Conservation (phyloP, 1,284 basidiomycete species). For the Cryptococcus sp. region DNA sequence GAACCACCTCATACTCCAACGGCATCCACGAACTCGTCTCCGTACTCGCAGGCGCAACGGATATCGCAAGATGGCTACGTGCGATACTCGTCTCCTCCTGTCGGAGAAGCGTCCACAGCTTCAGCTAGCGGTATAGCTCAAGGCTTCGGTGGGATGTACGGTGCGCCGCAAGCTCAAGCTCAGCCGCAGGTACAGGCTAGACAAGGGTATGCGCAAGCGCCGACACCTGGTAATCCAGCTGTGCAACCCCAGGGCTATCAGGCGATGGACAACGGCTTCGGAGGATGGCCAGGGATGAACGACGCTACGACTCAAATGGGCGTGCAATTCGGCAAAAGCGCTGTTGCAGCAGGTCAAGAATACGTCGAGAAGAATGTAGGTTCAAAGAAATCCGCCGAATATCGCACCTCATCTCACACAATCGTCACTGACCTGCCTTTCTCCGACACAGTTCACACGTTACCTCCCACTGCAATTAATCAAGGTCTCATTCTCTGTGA, state of each 20-base stretch:
- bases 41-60: constrained; percentile 49
- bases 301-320: constrained; percentile 94
- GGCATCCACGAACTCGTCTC: constrained; percentile 44
- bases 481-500: constrained; percentile 96
- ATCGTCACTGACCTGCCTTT: too few relatives aligned
- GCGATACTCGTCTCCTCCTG: constrained; percentile 52
- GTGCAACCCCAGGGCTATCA: constrained; percentile 60
- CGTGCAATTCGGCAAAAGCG: constrained; percentile 90
- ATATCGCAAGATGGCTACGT: constrained; percentile 55
- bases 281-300: constrained; percentile 61
- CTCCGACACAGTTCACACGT: constrained; percentile 66
- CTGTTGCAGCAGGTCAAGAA: constrained; percentile 89
- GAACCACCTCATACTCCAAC: constrained; percentile 78
- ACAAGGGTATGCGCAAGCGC: constrained; percentile 19
- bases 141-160: not conserved
- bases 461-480: constrained; percentile 71
- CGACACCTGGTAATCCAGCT: constrained; percentile 34
- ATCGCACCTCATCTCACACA: not conserved
- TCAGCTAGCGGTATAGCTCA: not conserved
- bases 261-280: constrained; percentile 28
- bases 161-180: not conserved
- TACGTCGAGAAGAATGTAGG: constrained; percentile 92
- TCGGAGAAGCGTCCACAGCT: constrained; percentile 25
- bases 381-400: constrained; percentile 16
- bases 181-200: constrained; percentile 11